These are phyloP conservation scores for Liquidambar formosana DNA, from an alignment of 164 flowering plant species.

Conservation along the genomic window DNA sequence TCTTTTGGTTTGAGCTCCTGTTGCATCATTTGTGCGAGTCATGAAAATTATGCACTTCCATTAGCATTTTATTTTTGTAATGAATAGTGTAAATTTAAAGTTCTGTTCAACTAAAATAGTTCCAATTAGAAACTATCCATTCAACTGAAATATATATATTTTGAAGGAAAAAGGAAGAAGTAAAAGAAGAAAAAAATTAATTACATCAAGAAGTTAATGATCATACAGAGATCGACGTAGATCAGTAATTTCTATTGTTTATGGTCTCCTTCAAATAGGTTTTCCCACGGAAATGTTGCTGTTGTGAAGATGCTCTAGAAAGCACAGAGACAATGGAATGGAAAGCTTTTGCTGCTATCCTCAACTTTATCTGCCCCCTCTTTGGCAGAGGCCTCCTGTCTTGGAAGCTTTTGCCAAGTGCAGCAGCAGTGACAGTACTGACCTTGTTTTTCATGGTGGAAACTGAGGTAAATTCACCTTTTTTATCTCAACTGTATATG, in stretches of 20 bases:
- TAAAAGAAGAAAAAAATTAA: neutral
- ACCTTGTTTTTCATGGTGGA: constrained; percentile 39
- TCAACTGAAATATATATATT: neutral
- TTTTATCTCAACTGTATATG: neutral
- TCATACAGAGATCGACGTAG: neutral
- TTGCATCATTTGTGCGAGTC: too few species aligned
- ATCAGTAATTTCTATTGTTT: neutral
- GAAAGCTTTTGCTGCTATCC: constrained; percentile 52
- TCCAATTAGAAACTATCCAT: neutral
- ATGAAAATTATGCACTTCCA: too few species aligned
- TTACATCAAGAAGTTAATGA: neutral
- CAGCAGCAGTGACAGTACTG: constrained; percentile 20
- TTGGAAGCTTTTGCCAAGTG: constrained; percentile 13
- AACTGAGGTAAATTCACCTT: too few species aligned
- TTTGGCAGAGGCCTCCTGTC: constrained; percentile 39
- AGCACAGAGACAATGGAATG: constrained; percentile 42
- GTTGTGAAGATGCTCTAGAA: constrained; percentile 33
- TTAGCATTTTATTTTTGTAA: too few species aligned
- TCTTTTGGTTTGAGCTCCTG: too few species aligned
- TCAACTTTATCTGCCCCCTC: constrained; percentile 61
- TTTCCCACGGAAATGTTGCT: constrained; percentile 17
- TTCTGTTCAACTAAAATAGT: neutral
- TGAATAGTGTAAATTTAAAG: neutral
- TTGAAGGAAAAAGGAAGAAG: neutral
- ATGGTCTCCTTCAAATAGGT: constrained; percentile 3